Conservation (phyloP, 1,284 basidiomycete species). For the Porodaedalea pini region DNA sequence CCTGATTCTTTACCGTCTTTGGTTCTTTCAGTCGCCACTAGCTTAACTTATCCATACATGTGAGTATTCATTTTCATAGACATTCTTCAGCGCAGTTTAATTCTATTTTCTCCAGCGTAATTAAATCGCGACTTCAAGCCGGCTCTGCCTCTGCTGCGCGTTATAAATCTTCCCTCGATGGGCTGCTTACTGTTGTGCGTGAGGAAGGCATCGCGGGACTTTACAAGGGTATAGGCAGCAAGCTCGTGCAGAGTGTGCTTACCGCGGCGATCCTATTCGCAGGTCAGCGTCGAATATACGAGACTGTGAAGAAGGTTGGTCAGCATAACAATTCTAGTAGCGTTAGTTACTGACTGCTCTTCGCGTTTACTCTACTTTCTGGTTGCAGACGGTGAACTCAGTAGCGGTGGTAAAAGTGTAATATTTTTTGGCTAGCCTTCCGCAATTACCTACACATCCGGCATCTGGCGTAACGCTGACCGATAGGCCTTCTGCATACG, state of each 20-base stretch:
- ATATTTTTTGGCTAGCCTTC: too few species aligned
- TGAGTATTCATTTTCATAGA: slow-evolving; percentile 31
- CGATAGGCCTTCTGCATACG: too few species aligned
- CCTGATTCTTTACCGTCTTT: slow-evolving; percentile 14
- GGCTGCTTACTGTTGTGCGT: slow-evolving; percentile 64
- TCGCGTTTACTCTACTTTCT: background rate
- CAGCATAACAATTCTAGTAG: background rate
- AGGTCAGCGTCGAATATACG: slow-evolving; percentile 74
- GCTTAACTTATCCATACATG: slow-evolving; percentile 78
- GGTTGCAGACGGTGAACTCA: background rate
- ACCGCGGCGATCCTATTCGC: slow-evolving; percentile 90
- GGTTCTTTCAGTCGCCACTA: slow-evolving; percentile 58
- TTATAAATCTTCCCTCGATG: slow-evolving; percentile 72
- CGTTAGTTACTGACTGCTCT: background rate
- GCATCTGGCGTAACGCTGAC: too few species aligned
- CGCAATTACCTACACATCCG: too few species aligned
- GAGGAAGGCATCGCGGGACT: slow-evolving; percentile 79
- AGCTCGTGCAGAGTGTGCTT: slow-evolving; percentile 85
- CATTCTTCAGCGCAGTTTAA: slow-evolving; percentile 4
- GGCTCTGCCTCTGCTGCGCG: slow-evolving; percentile 58
- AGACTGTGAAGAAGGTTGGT: slow-evolving; percentile 54
- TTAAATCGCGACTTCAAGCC: slow-evolving; percentile 81
- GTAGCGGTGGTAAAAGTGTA: background rate
- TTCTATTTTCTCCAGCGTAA: slow-evolving; percentile 47
- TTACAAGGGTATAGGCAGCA: slow-evolving; percentile 82